phyloP scores from a whole-genome alignment of 495 filamentous ascomycete species.

The Pyrenopolyporus hunteri region DNA sequence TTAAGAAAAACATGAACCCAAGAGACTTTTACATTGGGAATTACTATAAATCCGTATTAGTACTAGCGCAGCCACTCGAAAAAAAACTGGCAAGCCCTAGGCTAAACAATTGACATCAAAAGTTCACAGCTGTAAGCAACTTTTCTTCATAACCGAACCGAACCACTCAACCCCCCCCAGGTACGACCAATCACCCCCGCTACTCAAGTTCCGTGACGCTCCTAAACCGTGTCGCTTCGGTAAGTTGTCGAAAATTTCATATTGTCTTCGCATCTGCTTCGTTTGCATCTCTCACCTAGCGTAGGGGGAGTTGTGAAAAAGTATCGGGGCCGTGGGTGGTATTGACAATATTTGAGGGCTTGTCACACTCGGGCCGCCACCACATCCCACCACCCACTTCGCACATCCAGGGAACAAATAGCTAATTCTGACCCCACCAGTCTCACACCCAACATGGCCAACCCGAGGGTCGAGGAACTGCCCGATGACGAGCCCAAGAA shows the following conservation, averaged over 20 bases:
- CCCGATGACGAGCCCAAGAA: conserved; percentile 88
- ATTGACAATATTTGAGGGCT: background rate
- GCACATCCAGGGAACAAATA: conserved; percentile 22
- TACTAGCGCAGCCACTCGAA: conserved; percentile 18
- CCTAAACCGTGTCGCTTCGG: conserved; percentile 13
- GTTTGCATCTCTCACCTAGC: background rate
- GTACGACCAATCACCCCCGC: conserved; percentile 38
- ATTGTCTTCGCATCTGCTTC: background rate
- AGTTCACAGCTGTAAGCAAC: conserved; percentile 26
- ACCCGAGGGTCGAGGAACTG: conserved; percentile 96
- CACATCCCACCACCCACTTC: conserved; percentile 3
- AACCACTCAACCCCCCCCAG: conserved; percentile 24
- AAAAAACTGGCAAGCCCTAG: conserved; percentile 30
- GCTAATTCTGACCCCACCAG: conserved; percentile 32
- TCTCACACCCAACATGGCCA: conserved; percentile 74
- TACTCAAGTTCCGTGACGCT: conserved; percentile 24
- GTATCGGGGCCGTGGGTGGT: background rate
- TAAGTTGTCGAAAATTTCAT: conserved; percentile 16
- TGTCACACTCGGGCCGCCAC: background rate
- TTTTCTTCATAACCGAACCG: conserved; percentile 38
- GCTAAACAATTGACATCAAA: conserved; percentile 31
- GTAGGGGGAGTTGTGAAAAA: background rate
- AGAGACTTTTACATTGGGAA: background rate
- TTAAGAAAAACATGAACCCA: no score
- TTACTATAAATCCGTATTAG: conserved; percentile 26